A percentile compares a stretch with the other conserved stretches of the same genome.
These are phyloP conservation scores for Dryadomyces quercus-mongolicae DNA, from an alignment of 2,329 filamentous ascomycete genomes.

Conservation along the genomic window DNA sequence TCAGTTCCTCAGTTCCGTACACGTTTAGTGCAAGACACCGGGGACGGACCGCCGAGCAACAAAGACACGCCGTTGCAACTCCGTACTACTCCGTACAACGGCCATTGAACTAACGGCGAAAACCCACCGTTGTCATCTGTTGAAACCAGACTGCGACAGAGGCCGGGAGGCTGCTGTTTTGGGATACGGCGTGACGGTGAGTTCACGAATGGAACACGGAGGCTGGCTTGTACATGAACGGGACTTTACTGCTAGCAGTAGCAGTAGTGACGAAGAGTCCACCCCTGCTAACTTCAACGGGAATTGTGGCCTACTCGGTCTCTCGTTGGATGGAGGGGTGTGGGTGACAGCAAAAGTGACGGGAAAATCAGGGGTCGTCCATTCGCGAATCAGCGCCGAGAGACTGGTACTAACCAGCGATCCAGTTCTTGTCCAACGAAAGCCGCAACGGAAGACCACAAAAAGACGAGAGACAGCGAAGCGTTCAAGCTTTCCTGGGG, in stretches of 20 bases:
- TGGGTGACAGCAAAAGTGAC: background rate
- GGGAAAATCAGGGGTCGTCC: constrained; percentile 6
- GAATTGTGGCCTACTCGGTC: background rate
- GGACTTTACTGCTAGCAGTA: too few species aligned
- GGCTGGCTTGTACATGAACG: too few species aligned
- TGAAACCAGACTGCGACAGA: background rate
- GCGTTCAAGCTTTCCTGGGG: too few species aligned
- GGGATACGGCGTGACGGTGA: background rate
- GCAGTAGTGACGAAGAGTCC: background rate
- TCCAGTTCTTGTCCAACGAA: background rate
- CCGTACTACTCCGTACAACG: too few species aligned
- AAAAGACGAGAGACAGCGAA: background rate
- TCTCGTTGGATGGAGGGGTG: background rate
- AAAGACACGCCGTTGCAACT: background rate
- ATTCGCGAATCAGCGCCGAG: constrained; percentile 8
- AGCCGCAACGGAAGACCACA: background rate
- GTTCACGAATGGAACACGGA: background rate
- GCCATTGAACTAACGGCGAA: background rate
- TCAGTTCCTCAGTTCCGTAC: background rate
- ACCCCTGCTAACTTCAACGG: background rate
- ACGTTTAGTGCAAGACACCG: background rate
- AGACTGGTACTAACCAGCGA: background rate
- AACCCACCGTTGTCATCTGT: background rate
- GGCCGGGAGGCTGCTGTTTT: too few species aligned
- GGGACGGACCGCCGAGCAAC: background rate